Base-by-base conservation (phyloP, 2,329 filamentous ascomycete species). In the Fusarium illudens region DNA sequence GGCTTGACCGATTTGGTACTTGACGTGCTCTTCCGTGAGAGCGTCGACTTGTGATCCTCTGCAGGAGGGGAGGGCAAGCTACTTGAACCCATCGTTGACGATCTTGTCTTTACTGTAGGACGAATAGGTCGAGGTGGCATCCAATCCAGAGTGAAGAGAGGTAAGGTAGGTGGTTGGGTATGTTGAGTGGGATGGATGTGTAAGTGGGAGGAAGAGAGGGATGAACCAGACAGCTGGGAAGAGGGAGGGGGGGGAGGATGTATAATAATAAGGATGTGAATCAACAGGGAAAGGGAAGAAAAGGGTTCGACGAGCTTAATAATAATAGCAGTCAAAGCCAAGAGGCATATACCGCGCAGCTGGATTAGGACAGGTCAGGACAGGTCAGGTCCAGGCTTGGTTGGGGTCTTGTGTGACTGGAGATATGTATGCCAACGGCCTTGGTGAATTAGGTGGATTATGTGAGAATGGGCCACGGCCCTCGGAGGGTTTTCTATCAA, bases 31-130 rank as follows among this genome's bases (percentile, higher is more conserved):
- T 81, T 83, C 71, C 78, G 80, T 27, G 75, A 74, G 19, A 73
- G 60, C 3, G 73, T 73, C 10, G 77, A 68, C 70, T 80, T 83
- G 67, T 76, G 73, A 6, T 84, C 83, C 77, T 85, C 85, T 55
- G 81, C 80, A 13, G 85, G 84, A 69, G 85, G 84, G 58, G 85
- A 86, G 29, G 85, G 85, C 71, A 86, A 78, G 69, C 77, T 80
- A 64, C 77, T 70, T 60, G 76, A 74, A 75, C 83, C 84, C 85
- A 87, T 87, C 76, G 76, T 79, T 68, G 50, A 44, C 22, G 39
- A 37, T 54, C 44, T 56, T 61, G 39, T 46, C 17, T 62, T 17
- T 54, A 53, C 54, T 54, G 48, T 64, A 30, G 61, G 42, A 49
- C 61, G 50, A 60, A 60, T 19, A 20, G 49, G 50, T 53, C 46